These are phyloP conservation scores for Cyberlindnera galapagoensis DNA, from an alignment of 805 yeast species.

Conservation along the genomic window DNA sequence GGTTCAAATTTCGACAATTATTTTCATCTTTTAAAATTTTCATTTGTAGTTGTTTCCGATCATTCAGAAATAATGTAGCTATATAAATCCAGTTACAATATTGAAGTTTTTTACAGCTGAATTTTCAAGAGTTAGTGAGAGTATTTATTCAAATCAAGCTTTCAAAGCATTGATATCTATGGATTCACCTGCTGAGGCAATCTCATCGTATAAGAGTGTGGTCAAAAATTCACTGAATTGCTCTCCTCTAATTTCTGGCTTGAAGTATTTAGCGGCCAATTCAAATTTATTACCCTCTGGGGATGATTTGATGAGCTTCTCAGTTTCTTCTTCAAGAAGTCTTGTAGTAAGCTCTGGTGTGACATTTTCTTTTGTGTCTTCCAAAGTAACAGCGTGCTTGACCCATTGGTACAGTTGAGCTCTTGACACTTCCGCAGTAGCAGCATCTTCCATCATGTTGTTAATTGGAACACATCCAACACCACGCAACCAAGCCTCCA, in stretches of 20 bases:
- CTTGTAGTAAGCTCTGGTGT: constrained; percentile 53
- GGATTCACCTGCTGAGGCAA: constrained; percentile 27
- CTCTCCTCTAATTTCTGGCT: constrained; percentile 66
- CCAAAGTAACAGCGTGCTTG: constrained; percentile 53
- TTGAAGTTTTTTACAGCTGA: too few relatives aligned
- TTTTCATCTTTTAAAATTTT: too few relatives aligned
- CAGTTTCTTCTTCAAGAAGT: constrained; percentile 58
- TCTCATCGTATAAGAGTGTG: constrained; percentile 64
- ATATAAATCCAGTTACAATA: too few relatives aligned
- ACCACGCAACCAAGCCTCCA: constrained; percentile 84
- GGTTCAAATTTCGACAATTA: too few relatives aligned
- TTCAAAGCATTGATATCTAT: constrained; percentile 21
- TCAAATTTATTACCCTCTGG: constrained; percentile 53
- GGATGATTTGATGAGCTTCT: constrained; percentile 40
- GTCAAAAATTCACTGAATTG: constrained; percentile 73
- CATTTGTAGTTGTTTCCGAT: too few relatives aligned
- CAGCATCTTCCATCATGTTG: constrained; percentile 85
- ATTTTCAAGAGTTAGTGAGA: too few relatives aligned
- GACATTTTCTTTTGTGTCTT: constrained; percentile 51
- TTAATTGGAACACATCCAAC: constrained; percentile 83
- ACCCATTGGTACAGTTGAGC: constrained; percentile 82
- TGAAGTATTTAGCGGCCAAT: constrained; percentile 62
- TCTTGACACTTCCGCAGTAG: constrained; percentile 83
- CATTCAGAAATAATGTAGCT: too few relatives aligned
- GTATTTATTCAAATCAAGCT: too few relatives aligned